Evolutionary conservation across 2,329 filamentous ascomycete species (phyloP).

Genomic region (Neofusicoccum umdonicola): DNA sequence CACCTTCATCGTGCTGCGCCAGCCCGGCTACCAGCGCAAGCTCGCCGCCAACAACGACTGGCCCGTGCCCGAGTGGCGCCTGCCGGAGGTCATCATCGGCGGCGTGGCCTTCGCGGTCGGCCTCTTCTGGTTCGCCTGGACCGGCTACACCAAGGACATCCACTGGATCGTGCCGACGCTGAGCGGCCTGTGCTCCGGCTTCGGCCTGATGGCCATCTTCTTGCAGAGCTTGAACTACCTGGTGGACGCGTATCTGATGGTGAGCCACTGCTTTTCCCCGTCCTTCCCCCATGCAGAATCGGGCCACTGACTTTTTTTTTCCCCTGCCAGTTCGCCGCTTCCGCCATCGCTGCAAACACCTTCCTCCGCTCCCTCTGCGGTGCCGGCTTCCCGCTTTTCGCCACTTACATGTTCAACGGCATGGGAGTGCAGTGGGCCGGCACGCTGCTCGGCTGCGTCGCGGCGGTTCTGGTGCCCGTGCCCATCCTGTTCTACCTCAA

Average conservation of each 20-base stretch:
- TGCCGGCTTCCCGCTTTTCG: conserved; percentile 54
- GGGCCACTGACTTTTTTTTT: background rate
- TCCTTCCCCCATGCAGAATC: conserved; percentile 19
- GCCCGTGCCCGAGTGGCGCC: conserved; percentile 57
- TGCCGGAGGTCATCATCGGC: conserved; percentile 54
- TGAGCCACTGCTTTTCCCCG: conserved; percentile 19
- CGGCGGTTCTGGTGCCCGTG: conserved; percentile 42
- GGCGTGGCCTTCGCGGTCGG: conserved; percentile 46
- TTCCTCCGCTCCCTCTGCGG: conserved; percentile 52
- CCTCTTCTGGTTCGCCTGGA: conserved; percentile 45
- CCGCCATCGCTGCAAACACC: conserved; percentile 56
- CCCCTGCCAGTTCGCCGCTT: conserved; percentile 42
- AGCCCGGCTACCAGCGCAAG: conserved; percentile 61
- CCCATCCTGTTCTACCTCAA: conserved; percentile 45
- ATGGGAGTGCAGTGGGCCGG: conserved; percentile 51
- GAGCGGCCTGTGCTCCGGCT: conserved; percentile 54
- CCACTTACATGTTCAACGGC: conserved; percentile 55
- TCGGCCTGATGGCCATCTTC: conserved; percentile 59
- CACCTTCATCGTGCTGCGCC: conserved; percentile 58
- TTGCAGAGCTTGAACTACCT: conserved; percentile 58
- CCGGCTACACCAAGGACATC: conserved; percentile 42
- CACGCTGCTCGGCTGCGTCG: conserved; percentile 46
- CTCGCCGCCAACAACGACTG: conserved; percentile 48
- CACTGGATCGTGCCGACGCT: conserved; percentile 42
- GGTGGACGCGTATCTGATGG: conserved; percentile 58